Evolutionary conservation across 2,329 filamentous ascomycete genomes (phyloP), one percentile per base, ranked within the genome.

Genomic region (Macrophomina tecta): DNA sequence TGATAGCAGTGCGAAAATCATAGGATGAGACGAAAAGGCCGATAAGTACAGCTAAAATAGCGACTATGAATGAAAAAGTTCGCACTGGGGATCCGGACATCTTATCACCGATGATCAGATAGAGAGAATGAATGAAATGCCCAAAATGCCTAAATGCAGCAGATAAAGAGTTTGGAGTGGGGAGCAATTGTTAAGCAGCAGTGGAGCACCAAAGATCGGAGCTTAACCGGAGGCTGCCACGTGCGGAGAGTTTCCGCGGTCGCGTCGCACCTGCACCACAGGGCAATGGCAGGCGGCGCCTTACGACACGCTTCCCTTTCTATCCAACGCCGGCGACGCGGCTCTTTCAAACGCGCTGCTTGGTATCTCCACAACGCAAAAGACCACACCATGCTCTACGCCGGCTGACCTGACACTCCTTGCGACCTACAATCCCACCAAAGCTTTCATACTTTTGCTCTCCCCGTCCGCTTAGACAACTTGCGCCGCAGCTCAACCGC

Each of bases 271-370:
- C 60, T 45, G 45, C 60, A 60, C 55, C 23, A 1, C 23, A 23
- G 11, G 36, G 36, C 36, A 38, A 12, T 12, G 11, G 36, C 36
- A 12, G 23, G 48, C 12, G 53, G 46, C 58, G 61, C 38, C 40
- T 62, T 45, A 49, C 30, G 56, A 46, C 56, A 61, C 56, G 40
- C 56, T 61, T 46, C 56, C 6, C 40, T 61, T 61, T 61, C 56
- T 30, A 18, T 52, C 12, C 23, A 16, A n/a, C 30, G 42, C 49
- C 28, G 30, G 46, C 58, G n/a, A 38, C 42, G 32, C 32, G 45
- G 8, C 28, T 60, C 55, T 60, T 60, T 46, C 42, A 62, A 38
- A 62, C 58, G 23, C 55, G 42, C 40, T 46, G 55, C 40, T 18
- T 60, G 28, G 32, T 30, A 36, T 40, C 36, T 8, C 23, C 58